Base-by-base conservation (phyloP, 345 rosid species). In the Leavenworthia alabamica region DNA sequence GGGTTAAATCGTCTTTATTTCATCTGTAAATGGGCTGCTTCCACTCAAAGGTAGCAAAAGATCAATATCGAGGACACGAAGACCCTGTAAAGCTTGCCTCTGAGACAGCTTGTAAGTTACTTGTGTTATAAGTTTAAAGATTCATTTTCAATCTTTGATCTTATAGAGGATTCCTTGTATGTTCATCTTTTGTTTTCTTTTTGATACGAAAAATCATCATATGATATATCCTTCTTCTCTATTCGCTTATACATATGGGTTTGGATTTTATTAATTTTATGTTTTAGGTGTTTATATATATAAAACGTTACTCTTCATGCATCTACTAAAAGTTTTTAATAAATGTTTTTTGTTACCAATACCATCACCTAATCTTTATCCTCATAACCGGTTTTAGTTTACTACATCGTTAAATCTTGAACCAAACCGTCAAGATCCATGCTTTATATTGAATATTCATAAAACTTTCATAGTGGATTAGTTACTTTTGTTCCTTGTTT, bases 1-100 rank as follows among this genome's bases (percentile, higher is more conserved):
- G 11, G 22, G 22, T 56, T 8, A 14, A 4, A 5, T 26, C 28
- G 1, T 33, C 42, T 53, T 53, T 12, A 53, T 33, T 36, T 35
- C 56, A 52, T 58, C 71, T 28, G 80, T 79, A 80, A 84, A 90
- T 94, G 99, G 97, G 99, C 87, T 94, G 99, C 74, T 86, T 90
- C 78, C 75, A 80, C 4, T 90, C 99, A 13, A 90, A 77, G 61
- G 85, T 64, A 54, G 73, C 79, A 47, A 86, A 74, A 73, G 83
- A 84, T 26, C 28, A 26, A 64, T 79, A 70, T 54, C 89, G 87
- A 23, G 99, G 97, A 65, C 86, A 86, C 28, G 95, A 87, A 78
- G 89, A 90, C 75, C 99, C 97, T 4, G 71, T 84, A 3, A 73
- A 64, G 46, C 96, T 94, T 62, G 87, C 99, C 75, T 86, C 96